Evolutionary conservation across 2,329 filamentous ascomycete genomes (phyloP).

Genomic region (Penicillium sclerotiorum): DNA sequence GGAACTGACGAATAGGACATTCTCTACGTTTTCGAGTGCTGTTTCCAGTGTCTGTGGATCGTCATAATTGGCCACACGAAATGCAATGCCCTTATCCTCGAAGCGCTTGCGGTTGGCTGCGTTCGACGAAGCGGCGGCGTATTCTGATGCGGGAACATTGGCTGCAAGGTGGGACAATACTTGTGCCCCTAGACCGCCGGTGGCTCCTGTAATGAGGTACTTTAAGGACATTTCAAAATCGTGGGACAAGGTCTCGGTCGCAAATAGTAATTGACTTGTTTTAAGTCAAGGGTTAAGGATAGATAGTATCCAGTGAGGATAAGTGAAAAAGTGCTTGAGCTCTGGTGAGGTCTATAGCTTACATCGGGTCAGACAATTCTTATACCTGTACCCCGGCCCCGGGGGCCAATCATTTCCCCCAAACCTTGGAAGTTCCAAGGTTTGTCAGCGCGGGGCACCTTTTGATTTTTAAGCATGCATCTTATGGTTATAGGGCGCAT

Average conservation of each 20-base stretch:
- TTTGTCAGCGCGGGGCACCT: too few relatives aligned
- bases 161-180: conserved; percentile 37
- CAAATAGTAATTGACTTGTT: background rate
- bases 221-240: conserved; percentile 33
- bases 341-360: too few relatives aligned
- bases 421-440: too few relatives aligned
- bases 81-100: conserved; percentile 49
- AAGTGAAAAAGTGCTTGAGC: too few relatives aligned
- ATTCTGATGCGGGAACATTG: conserved; percentile 44
- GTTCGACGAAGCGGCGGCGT: conserved; percentile 54
- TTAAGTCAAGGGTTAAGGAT: too few relatives aligned
- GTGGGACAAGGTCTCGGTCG: background rate
- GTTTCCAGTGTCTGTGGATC: conserved; percentile 48
- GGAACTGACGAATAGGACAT: conserved; percentile 61
- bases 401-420: too few relatives aligned
- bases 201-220: conserved; percentile 43
- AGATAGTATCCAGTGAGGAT: too few relatives aligned
- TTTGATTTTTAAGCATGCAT: too few relatives aligned
- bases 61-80: conserved; percentile 58
- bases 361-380: too few relatives aligned
- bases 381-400: too few relatives aligned
- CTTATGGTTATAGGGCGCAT: too few relatives aligned
- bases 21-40: conserved; percentile 56
- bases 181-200: conserved; percentile 39
- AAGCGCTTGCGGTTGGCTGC: conserved; percentile 44